Conservation (phyloP, 208 protist genomes). For the Wallacemonas sp. region DNA sequence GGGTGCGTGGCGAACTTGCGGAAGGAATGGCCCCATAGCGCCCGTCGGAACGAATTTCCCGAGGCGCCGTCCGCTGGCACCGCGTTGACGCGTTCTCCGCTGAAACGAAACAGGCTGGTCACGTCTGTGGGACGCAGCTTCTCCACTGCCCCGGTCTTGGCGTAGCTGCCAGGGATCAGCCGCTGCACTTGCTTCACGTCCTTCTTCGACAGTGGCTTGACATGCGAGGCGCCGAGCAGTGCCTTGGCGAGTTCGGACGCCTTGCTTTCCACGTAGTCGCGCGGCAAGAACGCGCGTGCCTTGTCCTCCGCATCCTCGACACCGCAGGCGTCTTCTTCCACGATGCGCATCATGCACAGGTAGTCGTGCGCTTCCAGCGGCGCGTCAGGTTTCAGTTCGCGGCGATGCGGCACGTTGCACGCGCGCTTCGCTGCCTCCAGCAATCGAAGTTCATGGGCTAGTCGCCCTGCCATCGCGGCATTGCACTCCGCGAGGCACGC, state of each 20-base stretch:
- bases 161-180: conserved; percentile 70
- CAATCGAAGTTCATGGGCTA: conserved; percentile 55
- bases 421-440: conserved; percentile 58
- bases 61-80: conserved; percentile 20
- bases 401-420: conserved; percentile 50
- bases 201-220: conserved; percentile 52
- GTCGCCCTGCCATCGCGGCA: conserved; percentile 31
- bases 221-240: conserved; percentile 25
- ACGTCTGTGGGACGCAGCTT: conserved; percentile 85
- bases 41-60: conserved; percentile 55
- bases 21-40: conserved; percentile 77
- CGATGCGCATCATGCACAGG: conserved; percentile 89
- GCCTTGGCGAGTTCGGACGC: conserved; percentile 39
- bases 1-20: conserved; percentile 81
- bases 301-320: conserved; percentile 77
- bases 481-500: conserved; percentile 61
- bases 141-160: conserved; percentile 62
- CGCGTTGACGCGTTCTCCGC: conserved; percentile 59
- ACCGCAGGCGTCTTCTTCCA: conserved; percentile 67
- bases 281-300: conserved; percentile 69
- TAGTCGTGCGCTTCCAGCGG: conserved; percentile 75
- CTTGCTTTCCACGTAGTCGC: conserved; percentile 54
- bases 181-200: conserved; percentile 76
- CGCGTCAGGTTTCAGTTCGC: conserved; percentile 69
- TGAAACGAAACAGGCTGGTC: conserved; percentile 74